Percentiles rank a stretch among this genome's conserved stretches.
phyloP scores from a whole-genome alignment of 2,329 filamentous ascomycete species.

The Teratosphaeria destructans region DNA sequence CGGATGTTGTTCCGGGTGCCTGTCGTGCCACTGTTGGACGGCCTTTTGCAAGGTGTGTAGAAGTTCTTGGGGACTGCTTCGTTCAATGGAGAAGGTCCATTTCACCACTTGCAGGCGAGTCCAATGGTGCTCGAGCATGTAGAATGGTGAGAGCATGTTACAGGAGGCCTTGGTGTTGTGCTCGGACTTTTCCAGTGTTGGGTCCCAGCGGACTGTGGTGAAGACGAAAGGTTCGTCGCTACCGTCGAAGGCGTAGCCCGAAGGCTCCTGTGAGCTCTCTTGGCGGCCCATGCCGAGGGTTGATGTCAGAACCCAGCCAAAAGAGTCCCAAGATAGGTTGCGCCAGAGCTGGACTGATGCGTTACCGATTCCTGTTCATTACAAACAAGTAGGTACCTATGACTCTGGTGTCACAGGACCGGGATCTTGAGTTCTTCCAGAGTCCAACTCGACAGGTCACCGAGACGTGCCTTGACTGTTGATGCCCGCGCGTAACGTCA shows the following conservation, averaged over 20 bases:
- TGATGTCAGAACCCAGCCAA: not conserved
- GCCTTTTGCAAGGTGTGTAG: conserved; percentile 36
- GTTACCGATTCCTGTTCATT: not conserved
- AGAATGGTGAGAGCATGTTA: conserved; percentile 27
- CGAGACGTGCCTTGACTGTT: not conserved
- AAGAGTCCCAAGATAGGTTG: not conserved
- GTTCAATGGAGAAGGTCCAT: conserved; percentile 33
- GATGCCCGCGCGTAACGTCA: no score
- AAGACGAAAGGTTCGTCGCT: conserved; percentile 39
- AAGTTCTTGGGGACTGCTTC: conserved; percentile 49
- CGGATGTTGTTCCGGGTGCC: conserved; percentile 16
- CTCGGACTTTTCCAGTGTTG: conserved; percentile 36
- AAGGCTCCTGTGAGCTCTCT: not conserved
- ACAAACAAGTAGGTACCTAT: not conserved
- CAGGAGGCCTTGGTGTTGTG: conserved; percentile 20
- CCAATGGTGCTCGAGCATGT: conserved; percentile 28
- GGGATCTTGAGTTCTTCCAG: not conserved
- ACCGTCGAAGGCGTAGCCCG: not conserved
- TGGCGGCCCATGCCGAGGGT: not conserved
- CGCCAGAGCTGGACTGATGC: not conserved
- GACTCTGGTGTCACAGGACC: not conserved
- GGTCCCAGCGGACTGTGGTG: conserved; percentile 63
- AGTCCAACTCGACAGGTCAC: not conserved
- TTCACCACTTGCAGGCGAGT: conserved; percentile 33
- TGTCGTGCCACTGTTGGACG: conserved; percentile 24